A percentile compares a stretch with the other conserved stretches of the same genome.
Conservation (phyloP, 2,329 filamentous ascomycete genomes). For the Fusarium illudens region DNA sequence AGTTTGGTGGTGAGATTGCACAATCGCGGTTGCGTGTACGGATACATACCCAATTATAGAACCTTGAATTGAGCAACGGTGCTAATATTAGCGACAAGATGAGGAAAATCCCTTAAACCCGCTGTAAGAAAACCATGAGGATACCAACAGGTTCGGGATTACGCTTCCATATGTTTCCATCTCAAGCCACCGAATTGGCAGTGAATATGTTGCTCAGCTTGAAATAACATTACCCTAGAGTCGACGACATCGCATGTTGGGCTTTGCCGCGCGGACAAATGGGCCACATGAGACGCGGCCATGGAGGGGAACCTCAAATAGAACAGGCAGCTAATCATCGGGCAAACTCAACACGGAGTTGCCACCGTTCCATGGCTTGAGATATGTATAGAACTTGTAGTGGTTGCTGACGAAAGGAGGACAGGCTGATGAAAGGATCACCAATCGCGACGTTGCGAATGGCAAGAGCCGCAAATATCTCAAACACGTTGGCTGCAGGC, state of each 20-base stretch:
- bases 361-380: background rate
- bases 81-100: background rate
- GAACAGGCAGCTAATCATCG: background rate
- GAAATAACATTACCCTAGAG: background rate
- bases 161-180: background rate
- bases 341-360: background rate
- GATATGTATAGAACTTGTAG: constrained; percentile 6
- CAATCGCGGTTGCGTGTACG: too few relatives aligned
- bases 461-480: background rate
- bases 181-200: background rate
- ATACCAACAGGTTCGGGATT: background rate
- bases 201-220: background rate
- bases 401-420: background rate
- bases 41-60: too few relatives aligned
- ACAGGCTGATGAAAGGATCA: background rate
- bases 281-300: constrained; percentile 8
- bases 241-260: background rate
- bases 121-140: background rate
- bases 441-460: constrained; percentile 10
- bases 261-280: constrained; percentile 16
- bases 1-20: too few relatives aligned
- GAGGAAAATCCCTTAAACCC: background rate
- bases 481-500: constrained; percentile 3
- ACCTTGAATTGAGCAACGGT: background rate
- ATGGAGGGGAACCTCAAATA: background rate